Conservation (phyloP, 345 rosid species). For the Gossypium anomalum region DNA sequence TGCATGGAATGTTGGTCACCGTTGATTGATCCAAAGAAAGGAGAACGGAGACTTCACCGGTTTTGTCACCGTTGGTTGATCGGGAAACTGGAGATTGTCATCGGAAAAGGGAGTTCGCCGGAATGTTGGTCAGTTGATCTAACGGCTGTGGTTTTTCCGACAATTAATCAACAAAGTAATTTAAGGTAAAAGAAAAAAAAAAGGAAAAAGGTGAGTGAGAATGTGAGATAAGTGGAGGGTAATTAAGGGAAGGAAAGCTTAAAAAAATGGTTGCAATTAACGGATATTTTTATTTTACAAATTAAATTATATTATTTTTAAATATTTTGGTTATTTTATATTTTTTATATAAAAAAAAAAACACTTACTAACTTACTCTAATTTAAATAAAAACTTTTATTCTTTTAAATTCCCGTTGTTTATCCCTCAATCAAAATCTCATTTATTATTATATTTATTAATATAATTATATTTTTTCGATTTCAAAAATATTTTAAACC, state of each 20-base stretch:
- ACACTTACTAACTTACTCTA: too few relatives aligned
- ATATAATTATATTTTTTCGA: too few relatives aligned
- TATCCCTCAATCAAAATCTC: too few relatives aligned
- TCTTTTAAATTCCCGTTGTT: too few relatives aligned
- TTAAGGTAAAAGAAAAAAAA: background rate
- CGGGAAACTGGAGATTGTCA: background rate
- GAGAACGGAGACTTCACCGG: slow-evolving; percentile 3
- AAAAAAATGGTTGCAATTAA: background rate
- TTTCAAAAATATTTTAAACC: too few relatives aligned
- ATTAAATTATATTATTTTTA: too few relatives aligned
- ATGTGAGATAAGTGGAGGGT: slow-evolving; percentile 6
- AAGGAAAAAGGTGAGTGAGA: background rate
- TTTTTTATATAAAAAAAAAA: too few relatives aligned
- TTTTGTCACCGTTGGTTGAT: slow-evolving; percentile 3
- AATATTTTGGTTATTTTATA: background rate
- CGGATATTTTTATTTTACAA: background rate
- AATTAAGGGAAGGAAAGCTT: background rate
- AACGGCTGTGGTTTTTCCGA: slow-evolving; percentile 20
- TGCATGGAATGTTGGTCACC: slow-evolving; percentile 17
- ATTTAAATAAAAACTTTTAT: too few relatives aligned
- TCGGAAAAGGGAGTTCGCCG: slow-evolving; percentile 19
- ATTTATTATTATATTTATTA: too few relatives aligned
- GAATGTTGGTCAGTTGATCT: slow-evolving; percentile 20
- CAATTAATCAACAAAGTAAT: slow-evolving; percentile 18
- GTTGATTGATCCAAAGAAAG: slow-evolving; percentile 15